A percentile compares a stretch with the other conserved stretches of the same genome.
phyloP scores from a whole-genome alignment of 2,329 filamentous ascomycete species.

The Pleomassaria siparia region DNA sequence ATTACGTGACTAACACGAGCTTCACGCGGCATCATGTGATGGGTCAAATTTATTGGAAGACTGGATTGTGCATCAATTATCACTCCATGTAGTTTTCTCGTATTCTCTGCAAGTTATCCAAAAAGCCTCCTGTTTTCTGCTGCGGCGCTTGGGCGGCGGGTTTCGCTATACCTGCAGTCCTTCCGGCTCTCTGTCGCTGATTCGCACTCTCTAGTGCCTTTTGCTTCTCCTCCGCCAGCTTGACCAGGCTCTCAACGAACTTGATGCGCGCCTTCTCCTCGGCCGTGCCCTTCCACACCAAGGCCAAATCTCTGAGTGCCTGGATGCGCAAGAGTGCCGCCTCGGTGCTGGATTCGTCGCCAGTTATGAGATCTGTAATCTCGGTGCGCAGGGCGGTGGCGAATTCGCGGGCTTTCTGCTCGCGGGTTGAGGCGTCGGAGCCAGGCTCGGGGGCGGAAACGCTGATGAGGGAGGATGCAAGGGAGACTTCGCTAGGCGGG shows the following conservation, averaged over 20 bases:
- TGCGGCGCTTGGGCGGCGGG: constrained; percentile 9
- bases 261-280: constrained; percentile 83
- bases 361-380: constrained; percentile 66
- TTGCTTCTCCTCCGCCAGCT: constrained; percentile 75
- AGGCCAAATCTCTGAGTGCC: constrained; percentile 71
- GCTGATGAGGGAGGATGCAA: constrained; percentile 83
- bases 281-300: constrained; percentile 93
- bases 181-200: constrained; percentile 20
- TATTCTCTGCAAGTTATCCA: constrained; percentile 44
- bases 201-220: constrained; percentile 47
- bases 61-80: background rate
- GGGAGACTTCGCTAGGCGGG: constrained; percentile 81
- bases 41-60: background rate
- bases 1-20: too few relatives aligned
- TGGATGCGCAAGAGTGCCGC: constrained; percentile 74
- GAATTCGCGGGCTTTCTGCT: constrained; percentile 86
- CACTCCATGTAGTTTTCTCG: constrained; percentile 34
- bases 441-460: constrained; percentile 82
- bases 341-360: constrained; percentile 67
- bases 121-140: constrained; percentile 32
- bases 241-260: constrained; percentile 80
- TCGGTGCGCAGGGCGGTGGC: constrained; percentile 70
- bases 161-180: constrained; percentile 27
- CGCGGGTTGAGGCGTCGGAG: constrained; percentile 66
- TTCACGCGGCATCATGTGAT: background rate